Percentiles rank a stretch among this genome's conserved stretches.
These are phyloP conservation scores for Nymphaea thermarum DNA, from an alignment of 164 flowering plant species.

Conservation along the genomic window DNA sequence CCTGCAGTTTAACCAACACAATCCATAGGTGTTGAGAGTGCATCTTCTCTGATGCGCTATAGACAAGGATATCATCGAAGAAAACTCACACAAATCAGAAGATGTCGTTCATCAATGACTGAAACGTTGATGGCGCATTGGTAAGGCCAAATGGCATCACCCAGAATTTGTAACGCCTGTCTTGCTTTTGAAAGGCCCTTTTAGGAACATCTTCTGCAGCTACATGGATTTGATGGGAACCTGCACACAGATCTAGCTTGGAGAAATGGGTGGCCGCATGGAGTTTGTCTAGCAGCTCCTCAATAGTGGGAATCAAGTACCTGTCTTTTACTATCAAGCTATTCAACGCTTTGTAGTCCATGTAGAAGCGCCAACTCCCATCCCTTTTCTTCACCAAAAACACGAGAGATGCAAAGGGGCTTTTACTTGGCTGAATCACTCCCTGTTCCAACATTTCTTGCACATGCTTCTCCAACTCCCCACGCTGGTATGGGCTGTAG, in stretches of 20 bases:
- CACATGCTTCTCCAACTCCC: constrained; percentile 2
- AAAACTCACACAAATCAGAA: background rate
- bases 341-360: background rate
- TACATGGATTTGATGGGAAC: constrained; percentile 1
- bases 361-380: background rate
- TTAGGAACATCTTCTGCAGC: background rate
- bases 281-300: constrained; percentile 2
- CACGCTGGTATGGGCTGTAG: background rate
- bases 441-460: background rate
- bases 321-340: background rate
- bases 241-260: background rate
- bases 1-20: background rate
- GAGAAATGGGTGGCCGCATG: constrained; percentile 1
- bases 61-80: background rate
- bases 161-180: constrained; percentile 1
- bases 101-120: background rate
- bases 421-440: background rate
- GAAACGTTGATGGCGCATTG: background rate
- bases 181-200: background rate
- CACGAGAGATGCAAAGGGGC: background rate
- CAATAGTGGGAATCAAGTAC: background rate
- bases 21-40: background rate
- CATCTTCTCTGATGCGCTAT: background rate
- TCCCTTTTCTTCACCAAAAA: constrained; percentile 1
- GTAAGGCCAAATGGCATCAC: constrained; percentile 3